Evolutionary conservation across 2,329 filamentous ascomycete species (phyloP), one percentile per base, ranked within the genome.

Genomic region (Zopfia rhizophila): DNA sequence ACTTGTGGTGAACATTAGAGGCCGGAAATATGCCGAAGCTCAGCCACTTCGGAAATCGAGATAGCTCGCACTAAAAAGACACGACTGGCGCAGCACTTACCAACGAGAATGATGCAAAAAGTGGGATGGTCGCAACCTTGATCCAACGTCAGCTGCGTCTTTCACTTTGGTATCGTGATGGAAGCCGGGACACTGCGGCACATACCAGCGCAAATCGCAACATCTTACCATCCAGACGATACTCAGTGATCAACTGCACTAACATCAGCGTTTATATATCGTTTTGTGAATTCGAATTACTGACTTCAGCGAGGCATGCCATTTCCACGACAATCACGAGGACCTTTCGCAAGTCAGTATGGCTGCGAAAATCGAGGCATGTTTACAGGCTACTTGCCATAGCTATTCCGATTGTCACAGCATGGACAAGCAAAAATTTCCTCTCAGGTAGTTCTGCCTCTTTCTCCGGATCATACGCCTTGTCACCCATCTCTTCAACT

Each of bases 171-270:
- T 19, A 47, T 46, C 32, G 53, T 13, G 51, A 42, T 53, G 38
- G n/a, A n/a, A n/a, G n/a, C n/a, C n/a, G n/a, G n/a, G n/a, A n/a
- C n/a, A n/a, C n/a, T n/a, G n/a, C n/a, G n/a, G n/a, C n/a, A 58
- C 60, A 19, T 48, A 75, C 57, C 33, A 76, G 59, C 1, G 71
- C 74, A 33, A 72, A 63, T 18, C 70, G 67, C 17, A 63, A 68
- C 65, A 67, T 78, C 29, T 53, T 66, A 24, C 65, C 66, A 50
- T 72, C 75, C 27, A 72, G 65, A 22, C 71, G 62, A 38, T 64
- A 73, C 54, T 75, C 69, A 6, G 67, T 69, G 21, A 76, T 55
- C 27, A 75, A 59, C 50, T 76, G 63, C 13, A 64, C 65, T 10
- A 71, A 42, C 65, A 23, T 36, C 21, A 47, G 35, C 19, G 5